These are phyloP conservation scores for Marchantia paleacea DNA, from an alignment of 225 moss, liverwort and hornwort genomes.

Conservation along the genomic window DNA sequence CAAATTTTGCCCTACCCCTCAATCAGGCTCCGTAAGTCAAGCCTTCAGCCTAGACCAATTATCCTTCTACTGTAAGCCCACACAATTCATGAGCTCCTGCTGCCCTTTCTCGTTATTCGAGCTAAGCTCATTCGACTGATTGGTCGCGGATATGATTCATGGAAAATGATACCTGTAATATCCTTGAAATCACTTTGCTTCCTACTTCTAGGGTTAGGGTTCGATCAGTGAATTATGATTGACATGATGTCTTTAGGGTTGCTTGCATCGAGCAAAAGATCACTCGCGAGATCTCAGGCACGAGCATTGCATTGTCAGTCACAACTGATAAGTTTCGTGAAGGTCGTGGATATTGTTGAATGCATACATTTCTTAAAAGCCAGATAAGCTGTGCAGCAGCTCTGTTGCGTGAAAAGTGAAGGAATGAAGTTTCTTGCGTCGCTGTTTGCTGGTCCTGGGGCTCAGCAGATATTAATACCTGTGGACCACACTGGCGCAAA, in stretches of 20 bases:
- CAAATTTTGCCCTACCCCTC: neutral
- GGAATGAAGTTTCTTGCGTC: too few species aligned
- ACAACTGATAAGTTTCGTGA: neutral
- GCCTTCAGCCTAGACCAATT: neutral
- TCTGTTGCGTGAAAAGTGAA: too few species aligned
- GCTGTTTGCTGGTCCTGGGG: too few species aligned
- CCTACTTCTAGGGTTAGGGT: conserved; percentile 9
- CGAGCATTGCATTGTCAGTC: neutral
- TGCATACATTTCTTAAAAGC: neutral
- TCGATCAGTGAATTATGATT: neutral
- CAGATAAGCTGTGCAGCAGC: neutral
- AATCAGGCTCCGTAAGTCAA: neutral
- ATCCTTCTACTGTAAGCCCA: neutral
- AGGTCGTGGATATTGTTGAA: neutral
- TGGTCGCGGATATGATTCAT: too few species aligned
- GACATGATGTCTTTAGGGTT: neutral
- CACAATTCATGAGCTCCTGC: neutral
- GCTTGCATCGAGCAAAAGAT: too few species aligned
- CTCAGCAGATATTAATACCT: neutral
- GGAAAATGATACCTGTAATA: neutral
- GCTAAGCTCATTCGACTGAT: neutral
- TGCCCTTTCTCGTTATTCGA: neutral
- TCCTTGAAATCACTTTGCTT: neutral
- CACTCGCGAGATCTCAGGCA: neutral
- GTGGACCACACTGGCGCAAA: neutral